Base-by-base conservation (phyloP, 495 filamentous ascomycete species). In the Xylaria acuta region DNA sequence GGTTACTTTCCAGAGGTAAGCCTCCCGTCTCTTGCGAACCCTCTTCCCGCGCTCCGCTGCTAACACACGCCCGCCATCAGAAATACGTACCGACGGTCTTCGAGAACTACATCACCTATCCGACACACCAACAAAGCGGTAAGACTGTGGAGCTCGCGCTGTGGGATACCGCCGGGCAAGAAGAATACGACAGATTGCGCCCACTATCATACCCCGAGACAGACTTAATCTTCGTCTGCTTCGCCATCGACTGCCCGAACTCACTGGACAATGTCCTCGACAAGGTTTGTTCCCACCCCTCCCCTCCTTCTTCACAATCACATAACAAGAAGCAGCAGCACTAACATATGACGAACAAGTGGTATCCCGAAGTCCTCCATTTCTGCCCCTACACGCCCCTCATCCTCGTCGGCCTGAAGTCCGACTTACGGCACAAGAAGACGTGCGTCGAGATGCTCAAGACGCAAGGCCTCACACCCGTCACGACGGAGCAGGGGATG, bases 81-180 rank as follows among this genome's bases (percentile, higher is more conserved):
- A 99, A 98, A 98, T 99, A 99, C 79, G 95, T 99, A 63, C 96
- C 96, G 3, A 99, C 96, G 0, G 96, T 99, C 72, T 99, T 99
- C 80, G 96, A 99, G 79, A 99, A 99, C 84, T 99, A 99, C 87
- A 98, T 98, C 83, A 97, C 96, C 47, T 94, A 98, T 82, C 96
- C 94, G 67, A 89, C 88, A 47, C 97, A 99, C 79, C 89, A 90
- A 75, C 85, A 89, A 12, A 93, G 92, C 32, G 94, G 96, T 73
- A 98, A 98, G 86, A 94, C 90, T 45, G 93, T 98, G 65, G 96
- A 99, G 84, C 88, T 99, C 54, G 96, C 96, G 20, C 89, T 99
- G 32, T 99, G 96, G 96, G 96, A 99, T 85, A 99, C 96, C 36
- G 96, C 96, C 76, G 96, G 96, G 43, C 96, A 99, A 82, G 96